These are phyloP conservation scores for Nicotiana benthamiana DNA, from an alignment of 257 asterid genomes.

Conservation along the genomic window DNA sequence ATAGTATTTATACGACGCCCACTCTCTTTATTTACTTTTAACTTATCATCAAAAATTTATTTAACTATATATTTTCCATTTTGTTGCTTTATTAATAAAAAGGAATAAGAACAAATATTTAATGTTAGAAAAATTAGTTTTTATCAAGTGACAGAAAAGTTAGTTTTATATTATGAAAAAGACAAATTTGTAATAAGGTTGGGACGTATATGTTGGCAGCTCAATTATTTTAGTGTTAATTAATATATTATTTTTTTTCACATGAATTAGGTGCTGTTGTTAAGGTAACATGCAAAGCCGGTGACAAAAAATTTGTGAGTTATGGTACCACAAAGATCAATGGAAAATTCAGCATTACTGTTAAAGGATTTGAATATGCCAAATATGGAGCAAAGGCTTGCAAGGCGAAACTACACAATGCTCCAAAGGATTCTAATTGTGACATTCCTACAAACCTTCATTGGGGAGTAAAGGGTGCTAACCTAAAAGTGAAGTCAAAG, in stretches of 20 bases:
- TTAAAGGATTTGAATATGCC: constrained; percentile 15
- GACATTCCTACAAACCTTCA: constrained; percentile 44
- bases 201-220: no score
- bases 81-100: neutral
- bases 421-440: constrained; percentile 54
- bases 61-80: neutral
- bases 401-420: constrained; percentile 4
- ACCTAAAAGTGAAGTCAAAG: constrained; percentile 50
- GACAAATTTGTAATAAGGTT: no score
- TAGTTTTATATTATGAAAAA: no score
- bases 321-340: constrained; percentile 58
- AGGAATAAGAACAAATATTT: no score
- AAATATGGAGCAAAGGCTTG: constrained; percentile 9
- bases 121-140: no score
- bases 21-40: neutral
- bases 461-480: constrained; percentile 52
- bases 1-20: no score
- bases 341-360: constrained; percentile 46
- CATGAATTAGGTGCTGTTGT: constrained; percentile 49
- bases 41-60: neutral
- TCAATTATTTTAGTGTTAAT: no score
- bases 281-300: constrained; percentile 23
- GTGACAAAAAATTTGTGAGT: constrained; percentile 39
- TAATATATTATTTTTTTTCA: no score
- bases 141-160: no score